These are phyloP conservation scores for Crithidia bombi DNA, from an alignment of 208 protist genomes.

Conservation along the genomic window DNA sequence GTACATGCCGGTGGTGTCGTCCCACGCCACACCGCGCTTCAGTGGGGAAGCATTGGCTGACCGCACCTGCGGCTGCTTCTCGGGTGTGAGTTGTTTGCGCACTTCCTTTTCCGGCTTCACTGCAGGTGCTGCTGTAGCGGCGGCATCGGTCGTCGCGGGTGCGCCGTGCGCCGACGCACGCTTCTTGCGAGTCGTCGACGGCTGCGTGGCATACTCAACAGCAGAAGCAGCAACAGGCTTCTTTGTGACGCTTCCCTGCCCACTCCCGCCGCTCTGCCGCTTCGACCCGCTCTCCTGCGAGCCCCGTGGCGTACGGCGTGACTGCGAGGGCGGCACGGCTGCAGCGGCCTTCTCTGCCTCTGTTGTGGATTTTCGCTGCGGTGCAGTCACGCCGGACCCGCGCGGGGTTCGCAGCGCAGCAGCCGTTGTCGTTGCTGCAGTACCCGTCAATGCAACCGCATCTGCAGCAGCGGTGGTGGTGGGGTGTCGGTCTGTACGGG, in stretches of 20 bases:
- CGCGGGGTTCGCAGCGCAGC: conserved; percentile 19
- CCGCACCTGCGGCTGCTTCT: neutral
- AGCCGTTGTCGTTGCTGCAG: neutral
- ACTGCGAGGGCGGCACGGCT: neutral
- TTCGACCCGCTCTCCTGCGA: conserved; percentile 7
- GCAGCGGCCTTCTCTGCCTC: neutral
- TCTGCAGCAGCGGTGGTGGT: neutral
- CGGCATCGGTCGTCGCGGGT: neutral
- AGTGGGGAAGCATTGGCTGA: conserved; percentile 13
- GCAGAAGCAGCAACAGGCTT: neutral
- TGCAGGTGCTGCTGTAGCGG: neutral
- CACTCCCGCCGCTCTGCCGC: conserved; percentile 3
- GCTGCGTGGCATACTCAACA: neutral
- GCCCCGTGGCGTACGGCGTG: neutral
- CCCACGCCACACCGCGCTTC: conserved; percentile 35
- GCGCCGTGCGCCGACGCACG: neutral
- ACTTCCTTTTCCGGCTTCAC: neutral
- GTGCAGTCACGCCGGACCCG: neutral
- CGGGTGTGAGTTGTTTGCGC: no score
- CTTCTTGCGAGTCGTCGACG: conserved; percentile 10
- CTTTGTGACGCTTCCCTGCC: neutral
- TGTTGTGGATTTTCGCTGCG: neutral
- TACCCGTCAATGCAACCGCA: no score
- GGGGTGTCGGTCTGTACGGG: neutral
- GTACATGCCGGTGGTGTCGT: conserved; percentile 28